Base-by-base conservation (phyloP, 2,329 filamentous ascomycete species). In the Alternaria sp. region DNA sequence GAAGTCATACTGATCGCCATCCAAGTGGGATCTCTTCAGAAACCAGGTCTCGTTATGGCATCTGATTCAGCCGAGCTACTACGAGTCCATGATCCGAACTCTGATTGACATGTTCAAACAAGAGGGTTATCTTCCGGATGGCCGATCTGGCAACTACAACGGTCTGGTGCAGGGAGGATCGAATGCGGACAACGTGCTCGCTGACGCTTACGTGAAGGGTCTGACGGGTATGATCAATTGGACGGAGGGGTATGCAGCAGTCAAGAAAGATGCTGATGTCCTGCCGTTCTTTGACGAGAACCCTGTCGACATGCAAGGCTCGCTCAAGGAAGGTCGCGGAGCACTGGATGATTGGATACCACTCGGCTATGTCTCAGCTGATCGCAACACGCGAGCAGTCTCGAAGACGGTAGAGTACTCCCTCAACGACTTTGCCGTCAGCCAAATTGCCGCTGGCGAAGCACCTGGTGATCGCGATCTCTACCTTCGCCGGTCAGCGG, bases 101-200 rank as follows among this genome's bases (percentile, higher is more conserved):
- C 78, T 92, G 42, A 87, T 92, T 30, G 89, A 91, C 54, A 90
- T 87, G 57, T 77, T 74, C 64, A 76, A 71, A 56, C 55, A 90
- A 63, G 84, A 90, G 67, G 91, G 90, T 0, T 92, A 86, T 79
- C 77, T 93, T 2, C 91, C 91, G 0, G 91, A 93, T 71, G 92
- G 89, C 54, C 85, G 89, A 26, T 75, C 71, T 24, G 75, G 76
- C 2, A 77, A 77, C 43, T 78, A 77, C 51, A 92, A 92, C 86
- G 88, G 85, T n/a, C 79, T 78, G 0, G 74, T 78, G 0, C 76
- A 78, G 38, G 76, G 76, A 34, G 76, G 76, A 7, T 77, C 74
- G 0, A 78, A 78, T 39, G 74, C 70, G 3, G 76, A 78, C 28
- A 78, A 78, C 28, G 73, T 92, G 0, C 79, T 92, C 3, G 88